phyloP scores from a whole-genome alignment of 768 basidiomycete genomes.

The Trametes cinnabarina region DNA sequence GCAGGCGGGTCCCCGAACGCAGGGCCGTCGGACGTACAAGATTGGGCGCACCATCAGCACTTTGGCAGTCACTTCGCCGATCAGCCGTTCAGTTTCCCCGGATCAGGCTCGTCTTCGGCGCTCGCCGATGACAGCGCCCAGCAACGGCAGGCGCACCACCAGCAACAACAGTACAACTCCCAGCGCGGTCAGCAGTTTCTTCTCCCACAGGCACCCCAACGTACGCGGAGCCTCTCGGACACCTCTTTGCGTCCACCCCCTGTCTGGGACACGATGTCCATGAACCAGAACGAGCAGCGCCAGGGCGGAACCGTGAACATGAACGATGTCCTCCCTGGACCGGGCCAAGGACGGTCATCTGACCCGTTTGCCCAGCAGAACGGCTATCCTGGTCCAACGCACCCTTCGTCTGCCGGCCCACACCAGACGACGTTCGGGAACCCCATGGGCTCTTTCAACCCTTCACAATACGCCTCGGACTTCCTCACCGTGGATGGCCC shows the following conservation, averaged over 20 bases:
- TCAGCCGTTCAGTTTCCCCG: constrained; percentile 16
- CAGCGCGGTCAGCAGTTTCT: constrained; percentile 29
- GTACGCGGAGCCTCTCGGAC: constrained; percentile 61
- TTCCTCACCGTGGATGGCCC: constrained; percentile 38
- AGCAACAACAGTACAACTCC: constrained; percentile 13
- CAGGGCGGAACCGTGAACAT: constrained; percentile 39
- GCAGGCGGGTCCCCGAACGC: constrained; percentile 10
- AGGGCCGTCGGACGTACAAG: constrained; percentile 8
- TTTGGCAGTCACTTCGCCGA: constrained; percentile 18
- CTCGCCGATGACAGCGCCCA: constrained; percentile 16
- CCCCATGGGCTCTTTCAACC: constrained; percentile 11
- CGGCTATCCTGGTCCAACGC: constrained; percentile 4
- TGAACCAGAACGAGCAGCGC: constrained; percentile 22
- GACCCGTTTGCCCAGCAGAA: constrained; percentile 14
- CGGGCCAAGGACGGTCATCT: constrained; percentile 18
- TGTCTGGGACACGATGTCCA: constrained; percentile 46
- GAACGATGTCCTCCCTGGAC: constrained; percentile 40
- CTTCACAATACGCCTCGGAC: constrained; percentile 16
- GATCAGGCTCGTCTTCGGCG: constrained; percentile 18
- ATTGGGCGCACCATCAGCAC: constrained; percentile 16
- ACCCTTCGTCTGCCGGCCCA: constrained; percentile 29
- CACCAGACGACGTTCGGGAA: constrained; percentile 26
- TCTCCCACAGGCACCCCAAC: constrained; percentile 34
- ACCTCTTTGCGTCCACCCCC: constrained; percentile 51
- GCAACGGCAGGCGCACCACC: constrained; percentile 6